Evolutionary conservation across 2,329 filamentous ascomycete genomes (phyloP).

Genomic region (Aspergillus hortae): DNA sequence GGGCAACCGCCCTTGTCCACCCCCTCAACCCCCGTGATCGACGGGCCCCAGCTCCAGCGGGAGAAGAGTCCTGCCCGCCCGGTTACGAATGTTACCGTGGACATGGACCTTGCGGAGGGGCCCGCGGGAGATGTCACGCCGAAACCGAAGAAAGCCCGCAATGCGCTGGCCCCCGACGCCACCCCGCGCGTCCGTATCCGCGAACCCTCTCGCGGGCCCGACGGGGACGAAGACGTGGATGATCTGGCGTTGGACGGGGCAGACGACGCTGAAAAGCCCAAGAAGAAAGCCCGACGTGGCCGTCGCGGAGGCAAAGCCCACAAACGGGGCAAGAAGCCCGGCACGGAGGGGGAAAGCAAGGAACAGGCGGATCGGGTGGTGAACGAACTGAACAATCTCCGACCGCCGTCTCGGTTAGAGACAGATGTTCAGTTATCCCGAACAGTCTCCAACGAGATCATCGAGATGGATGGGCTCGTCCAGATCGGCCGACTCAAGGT

Average conservation of each 20-base stretch:
- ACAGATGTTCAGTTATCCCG: constrained; percentile 57
- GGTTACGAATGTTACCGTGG: constrained; percentile 29
- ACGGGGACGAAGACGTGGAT: constrained; percentile 31
- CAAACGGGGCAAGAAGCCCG: constrained; percentile 51
- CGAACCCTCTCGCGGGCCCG: constrained; percentile 33
- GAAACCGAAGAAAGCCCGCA: constrained; percentile 21
- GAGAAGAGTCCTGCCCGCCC: constrained; percentile 20
- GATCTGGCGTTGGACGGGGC: constrained; percentile 23
- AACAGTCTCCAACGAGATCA: constrained; percentile 53
- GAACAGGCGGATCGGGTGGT: constrained; percentile 60
- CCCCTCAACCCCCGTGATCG: constrained; percentile 36
- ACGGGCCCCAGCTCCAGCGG: constrained; percentile 22
- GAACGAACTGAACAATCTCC: constrained; percentile 50
- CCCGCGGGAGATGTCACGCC: constrained; percentile 27
- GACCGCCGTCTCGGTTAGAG: constrained; percentile 50
- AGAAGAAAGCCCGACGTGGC: constrained; percentile 67
- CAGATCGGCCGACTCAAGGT: constrained; percentile 61
- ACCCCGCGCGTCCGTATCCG: constrained; percentile 39
- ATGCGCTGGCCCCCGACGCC: constrained; percentile 17
- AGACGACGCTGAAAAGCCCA: constrained; percentile 47
- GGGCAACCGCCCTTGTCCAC: constrained; percentile 35
- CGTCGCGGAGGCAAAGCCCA: constrained; percentile 69
- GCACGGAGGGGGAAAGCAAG: constrained; percentile 49
- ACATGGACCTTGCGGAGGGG: constrained; percentile 23
- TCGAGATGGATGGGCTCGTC: constrained; percentile 58